Evolutionary conservation across 352 stramenopile genomes (phyloP).

Genomic region (Pythium monospermum): DNA sequence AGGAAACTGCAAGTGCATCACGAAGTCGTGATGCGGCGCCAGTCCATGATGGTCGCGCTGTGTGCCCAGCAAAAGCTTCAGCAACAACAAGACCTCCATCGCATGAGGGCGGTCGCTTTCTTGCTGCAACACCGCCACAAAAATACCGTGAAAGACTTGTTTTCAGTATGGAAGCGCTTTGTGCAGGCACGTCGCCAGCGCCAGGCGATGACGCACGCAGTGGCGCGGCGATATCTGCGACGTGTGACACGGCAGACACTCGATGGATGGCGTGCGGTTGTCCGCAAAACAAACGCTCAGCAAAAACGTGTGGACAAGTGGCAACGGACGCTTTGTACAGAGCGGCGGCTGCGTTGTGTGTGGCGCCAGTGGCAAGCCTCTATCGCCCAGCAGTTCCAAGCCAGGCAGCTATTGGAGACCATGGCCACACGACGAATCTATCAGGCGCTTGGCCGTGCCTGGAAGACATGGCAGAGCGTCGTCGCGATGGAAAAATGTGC

Average conservation of each 20-base stretch:
- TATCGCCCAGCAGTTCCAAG: neutral
- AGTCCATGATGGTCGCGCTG: conserved; percentile 33
- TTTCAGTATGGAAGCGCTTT: conserved; percentile 21
- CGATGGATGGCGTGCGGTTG: neutral
- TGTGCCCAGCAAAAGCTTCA: conserved; percentile 27
- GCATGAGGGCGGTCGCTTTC: conserved; percentile 21
- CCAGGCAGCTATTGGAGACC: neutral
- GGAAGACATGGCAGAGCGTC: conserved; percentile 4
- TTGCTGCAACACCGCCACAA: conserved; percentile 23
- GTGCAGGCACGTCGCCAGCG: conserved; percentile 9
- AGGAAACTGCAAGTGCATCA: conserved; percentile 12
- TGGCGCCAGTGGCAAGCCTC: neutral
- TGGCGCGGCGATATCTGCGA: conserved; percentile 10
- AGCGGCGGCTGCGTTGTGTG: neutral
- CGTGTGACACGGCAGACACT: neutral
- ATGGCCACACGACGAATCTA: neutral
- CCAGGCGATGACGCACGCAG: conserved; percentile 1
- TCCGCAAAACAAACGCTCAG: neutral
- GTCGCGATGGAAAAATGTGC: neutral
- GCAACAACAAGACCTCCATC: conserved; percentile 27
- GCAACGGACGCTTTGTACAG: neutral
- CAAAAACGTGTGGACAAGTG: conserved; percentile 1
- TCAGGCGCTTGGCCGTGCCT: neutral
- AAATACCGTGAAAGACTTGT: conserved; percentile 11
- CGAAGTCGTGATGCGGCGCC: conserved; percentile 19